Conservation (phyloP, 495 filamentous ascomycete species). For the Lepidopterella palustris region DNA sequence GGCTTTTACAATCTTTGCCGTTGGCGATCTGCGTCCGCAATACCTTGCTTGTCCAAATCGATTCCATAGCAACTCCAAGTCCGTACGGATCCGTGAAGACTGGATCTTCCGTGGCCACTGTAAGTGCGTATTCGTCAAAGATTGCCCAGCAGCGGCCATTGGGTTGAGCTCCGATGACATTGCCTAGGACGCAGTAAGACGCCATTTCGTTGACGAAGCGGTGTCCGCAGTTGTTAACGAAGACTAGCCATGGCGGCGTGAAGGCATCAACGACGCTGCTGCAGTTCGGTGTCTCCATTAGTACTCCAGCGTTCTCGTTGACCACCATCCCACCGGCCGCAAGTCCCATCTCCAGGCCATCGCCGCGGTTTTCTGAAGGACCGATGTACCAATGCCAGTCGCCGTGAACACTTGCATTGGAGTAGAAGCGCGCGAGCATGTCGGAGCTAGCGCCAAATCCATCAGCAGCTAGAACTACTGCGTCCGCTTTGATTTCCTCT, state of each 20-base stretch:
- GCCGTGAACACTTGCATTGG: not conserved
- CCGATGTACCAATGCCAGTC: not conserved
- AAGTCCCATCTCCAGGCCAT: not conserved
- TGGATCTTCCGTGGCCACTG: not conserved
- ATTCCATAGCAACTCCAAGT: not conserved
- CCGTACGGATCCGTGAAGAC: not conserved
- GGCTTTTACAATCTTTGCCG: not conserved
- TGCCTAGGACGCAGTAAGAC: not conserved
- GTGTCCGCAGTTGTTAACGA: not conserved
- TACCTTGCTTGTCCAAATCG: not conserved
- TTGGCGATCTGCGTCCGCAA: not conserved
- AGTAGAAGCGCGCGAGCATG: not conserved
- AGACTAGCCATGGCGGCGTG: not conserved
- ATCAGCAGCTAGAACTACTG: not conserved
- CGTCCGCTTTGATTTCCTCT: not conserved
- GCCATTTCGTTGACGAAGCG: not conserved
- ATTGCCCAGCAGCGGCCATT: not conserved
- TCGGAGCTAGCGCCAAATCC: not conserved
- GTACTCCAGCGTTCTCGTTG: not conserved
- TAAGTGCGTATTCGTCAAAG: not conserved
- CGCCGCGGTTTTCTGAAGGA: not conserved
- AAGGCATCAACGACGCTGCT: not conserved
- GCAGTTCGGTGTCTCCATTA: not conserved
- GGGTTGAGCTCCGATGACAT: not conserved
- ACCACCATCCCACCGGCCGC: not conserved